Percentiles rank a stretch among this genome's conserved stretches.
Evolutionary conservation across 2,329 filamentous ascomycete species (phyloP).

Genomic region (Chaetomiaceae sp.): DNA sequence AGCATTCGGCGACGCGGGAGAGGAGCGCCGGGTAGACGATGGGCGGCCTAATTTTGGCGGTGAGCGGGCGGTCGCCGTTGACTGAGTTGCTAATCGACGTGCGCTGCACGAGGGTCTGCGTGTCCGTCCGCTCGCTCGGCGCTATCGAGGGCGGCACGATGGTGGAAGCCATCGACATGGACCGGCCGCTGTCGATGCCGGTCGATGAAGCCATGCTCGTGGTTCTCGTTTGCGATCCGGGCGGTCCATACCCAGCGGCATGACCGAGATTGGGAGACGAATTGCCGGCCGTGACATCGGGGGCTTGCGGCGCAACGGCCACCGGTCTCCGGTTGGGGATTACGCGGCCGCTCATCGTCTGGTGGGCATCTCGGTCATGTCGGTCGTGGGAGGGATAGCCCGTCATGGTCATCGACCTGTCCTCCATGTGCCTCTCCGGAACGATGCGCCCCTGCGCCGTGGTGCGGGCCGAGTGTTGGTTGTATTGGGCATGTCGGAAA

Average conservation of each 20-base stretch:
- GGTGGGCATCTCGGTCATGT: slow-evolving; percentile 70
- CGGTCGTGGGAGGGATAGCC: slow-evolving; percentile 64
- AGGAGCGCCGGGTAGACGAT: slow-evolving; percentile 90
- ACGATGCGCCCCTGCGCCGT: slow-evolving; percentile 89
- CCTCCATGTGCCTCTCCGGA: slow-evolving; percentile 75
- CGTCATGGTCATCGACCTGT: slow-evolving; percentile 94
- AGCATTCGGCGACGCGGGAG: slow-evolving; percentile 88
- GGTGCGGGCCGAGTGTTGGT: slow-evolving; percentile 60
- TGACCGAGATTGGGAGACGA: slow-evolving; percentile 31
- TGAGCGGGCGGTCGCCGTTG: slow-evolving; percentile 51
- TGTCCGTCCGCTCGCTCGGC: slow-evolving; percentile 45
- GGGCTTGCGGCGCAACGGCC: slow-evolving; percentile 22
- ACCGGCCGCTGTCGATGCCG: slow-evolving; percentile 49
- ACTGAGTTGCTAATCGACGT: slow-evolving; percentile 52
- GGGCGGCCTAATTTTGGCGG: slow-evolving; percentile 62
- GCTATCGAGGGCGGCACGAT: slow-evolving; percentile 61
- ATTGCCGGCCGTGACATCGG: slow-evolving; percentile 17
- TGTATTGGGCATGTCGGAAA: slow-evolving; percentile 73
- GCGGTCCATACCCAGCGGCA: slow-evolving; percentile 37
- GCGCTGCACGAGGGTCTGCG: slow-evolving; percentile 42
- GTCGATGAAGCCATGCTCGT: slow-evolving; percentile 56
- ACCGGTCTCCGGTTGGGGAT: slow-evolving; percentile 68
- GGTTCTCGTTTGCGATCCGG: slow-evolving; percentile 52
- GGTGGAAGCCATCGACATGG: slow-evolving; percentile 91
- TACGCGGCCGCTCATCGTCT: slow-evolving; percentile 88